Evolutionary conservation across 371 early-diverging fungal genomes (phyloP).

Genomic region (Actinomortierella ambigua): DNA sequence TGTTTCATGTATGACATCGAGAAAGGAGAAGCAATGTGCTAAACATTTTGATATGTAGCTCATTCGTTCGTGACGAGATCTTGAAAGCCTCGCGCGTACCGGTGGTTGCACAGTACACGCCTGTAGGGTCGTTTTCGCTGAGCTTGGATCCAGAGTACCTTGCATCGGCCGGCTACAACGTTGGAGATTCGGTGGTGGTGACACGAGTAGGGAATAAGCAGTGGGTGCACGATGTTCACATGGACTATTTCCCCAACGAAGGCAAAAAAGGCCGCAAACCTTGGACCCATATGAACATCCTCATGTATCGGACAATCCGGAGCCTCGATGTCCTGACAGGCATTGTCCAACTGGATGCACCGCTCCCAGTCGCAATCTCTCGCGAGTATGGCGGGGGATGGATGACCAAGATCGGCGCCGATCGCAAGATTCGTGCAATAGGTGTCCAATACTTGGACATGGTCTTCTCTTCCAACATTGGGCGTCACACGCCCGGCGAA

Average conservation of each 20-base stretch:
- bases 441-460: conserved; percentile 52
- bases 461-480: conserved; percentile 48
- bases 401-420: conserved; percentile 44
- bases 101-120: conserved; percentile 45
- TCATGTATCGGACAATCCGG: conserved; percentile 45
- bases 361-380: conserved; percentile 46
- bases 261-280: conserved; percentile 49
- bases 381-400: conserved; percentile 50
- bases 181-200: conserved; percentile 51
- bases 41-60: no score
- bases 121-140: conserved; percentile 47
- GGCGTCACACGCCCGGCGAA: conserved; percentile 40
- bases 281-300: conserved; percentile 50
- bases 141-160: conserved; percentile 27
- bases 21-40: no score
- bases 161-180: conserved; percentile 1
- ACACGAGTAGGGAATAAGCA: conserved; percentile 48
- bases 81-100: conserved; percentile 43
- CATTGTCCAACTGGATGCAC: conserved; percentile 48
- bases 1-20: not conserved
- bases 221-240: conserved; percentile 53
- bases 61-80: no score
- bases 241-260: conserved; percentile 50
- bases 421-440: conserved; percentile 40
- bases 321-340: conserved; percentile 31